Evolutionary conservation across 352 stramenopile genomes (phyloP).

Genomic region (Phytophthora brassicae): DNA sequence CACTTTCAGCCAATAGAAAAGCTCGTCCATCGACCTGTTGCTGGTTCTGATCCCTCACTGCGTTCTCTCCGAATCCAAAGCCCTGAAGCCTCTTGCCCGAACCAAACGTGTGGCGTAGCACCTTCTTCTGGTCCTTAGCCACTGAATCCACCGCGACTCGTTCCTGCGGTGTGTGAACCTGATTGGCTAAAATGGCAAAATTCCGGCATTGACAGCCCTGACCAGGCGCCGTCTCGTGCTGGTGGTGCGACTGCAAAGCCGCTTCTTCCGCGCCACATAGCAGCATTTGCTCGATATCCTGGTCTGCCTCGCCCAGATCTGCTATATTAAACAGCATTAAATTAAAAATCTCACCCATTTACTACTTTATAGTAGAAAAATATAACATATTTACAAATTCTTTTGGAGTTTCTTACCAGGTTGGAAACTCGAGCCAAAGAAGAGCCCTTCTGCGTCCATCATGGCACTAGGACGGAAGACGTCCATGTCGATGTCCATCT

Average conservation of each 20-base stretch:
- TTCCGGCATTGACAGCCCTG: constrained; percentile 33
- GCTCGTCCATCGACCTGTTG: constrained; percentile 30
- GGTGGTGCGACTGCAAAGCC: constrained; percentile 33
- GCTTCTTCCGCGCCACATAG: constrained; percentile 42
- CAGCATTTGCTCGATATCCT: constrained; percentile 75
- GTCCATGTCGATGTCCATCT: constrained; percentile 68
- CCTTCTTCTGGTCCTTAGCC: constrained; percentile 45
- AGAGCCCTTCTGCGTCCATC: constrained; percentile 41
- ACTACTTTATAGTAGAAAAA: neutral
- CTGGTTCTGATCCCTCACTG: constrained; percentile 15
- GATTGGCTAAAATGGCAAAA: constrained; percentile 39
- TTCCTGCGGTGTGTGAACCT: constrained; percentile 30
- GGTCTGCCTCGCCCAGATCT: constrained; percentile 36
- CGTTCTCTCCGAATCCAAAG: constrained; percentile 47
- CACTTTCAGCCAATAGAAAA: no score
- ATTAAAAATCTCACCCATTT: neutral
- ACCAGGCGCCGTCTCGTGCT: constrained; percentile 26
- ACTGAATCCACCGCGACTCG: constrained; percentile 5
- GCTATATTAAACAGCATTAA: constrained; percentile 6
- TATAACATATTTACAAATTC: neutral
- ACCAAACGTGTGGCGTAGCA: constrained; percentile 62
- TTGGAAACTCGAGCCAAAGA: constrained; percentile 39
- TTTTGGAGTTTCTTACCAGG: constrained; percentile 18
- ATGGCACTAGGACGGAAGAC: constrained; percentile 69
- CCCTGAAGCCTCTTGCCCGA: constrained; percentile 38